Base-by-base conservation (phyloP, 2,329 filamentous ascomycete genomes). In the Myriosclerotinia scirpicola region DNA sequence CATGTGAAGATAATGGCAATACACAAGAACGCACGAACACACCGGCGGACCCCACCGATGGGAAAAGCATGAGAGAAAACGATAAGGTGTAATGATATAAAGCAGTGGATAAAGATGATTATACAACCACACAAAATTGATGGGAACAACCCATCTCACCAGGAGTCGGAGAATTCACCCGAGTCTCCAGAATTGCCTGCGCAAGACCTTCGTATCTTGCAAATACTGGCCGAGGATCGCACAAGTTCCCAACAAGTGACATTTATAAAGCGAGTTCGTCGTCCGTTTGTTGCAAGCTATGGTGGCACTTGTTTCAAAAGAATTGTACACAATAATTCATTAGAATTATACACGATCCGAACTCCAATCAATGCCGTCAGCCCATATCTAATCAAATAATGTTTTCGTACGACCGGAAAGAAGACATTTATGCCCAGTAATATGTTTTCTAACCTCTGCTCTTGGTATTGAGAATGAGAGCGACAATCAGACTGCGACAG, bases 391-490 rank as follows among this genome's bases (percentile, higher is more conserved):
- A 67, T 72, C 69, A 70, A 73, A 75, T 70, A 73, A 60, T 69
- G 64, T 65, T 54, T 65, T 59, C 30, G 61, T 58, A 65, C 20
- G 44, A 40, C 26, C 40, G 63, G n/a, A 56, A 59, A 30, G n/a
- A 20, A 48, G 46, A 6, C n/a, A 66, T n/a, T 46, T 15, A 62
- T 40, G 52, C 42, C 52, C 22, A 48, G 15, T 64, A 20, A 12
- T 15, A 20, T 52, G 22, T 67, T 26, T 26, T 59, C 56, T 72
- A 77, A 42, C 72, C 75, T 72, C 73, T 73, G 70, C 73, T 75
- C 82, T 92, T 92, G 69, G 92, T 95, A 85, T 97, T 96, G 76
- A 97, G 85, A 76, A 97, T 94, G 54, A 97, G 86, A 67, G 91
- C 92, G 69, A 97, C 93, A 77, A 97, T 97, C 72, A 97, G 86